Conservation (phyloP, 1,284 basidiomycete species). For the Cerrena zonata region DNA sequence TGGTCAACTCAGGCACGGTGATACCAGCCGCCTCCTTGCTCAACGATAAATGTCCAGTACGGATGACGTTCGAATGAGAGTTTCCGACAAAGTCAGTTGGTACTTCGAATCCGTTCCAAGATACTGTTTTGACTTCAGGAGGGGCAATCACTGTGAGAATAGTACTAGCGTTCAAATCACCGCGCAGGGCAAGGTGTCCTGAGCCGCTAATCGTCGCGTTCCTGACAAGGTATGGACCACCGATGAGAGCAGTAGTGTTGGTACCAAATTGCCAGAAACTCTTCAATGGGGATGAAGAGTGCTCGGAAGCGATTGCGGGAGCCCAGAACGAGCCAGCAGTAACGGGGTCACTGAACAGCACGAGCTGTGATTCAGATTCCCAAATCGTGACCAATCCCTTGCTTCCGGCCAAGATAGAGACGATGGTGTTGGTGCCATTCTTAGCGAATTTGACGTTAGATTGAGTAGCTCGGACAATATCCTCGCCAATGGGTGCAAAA, state of each 20-base stretch:
- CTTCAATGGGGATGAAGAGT: conserved; percentile 26
- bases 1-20: conserved; percentile 35
- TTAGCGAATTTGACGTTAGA: conserved; percentile 29
- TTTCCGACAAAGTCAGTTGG: conserved; percentile 5
- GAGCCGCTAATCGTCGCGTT: conserved; percentile 37
- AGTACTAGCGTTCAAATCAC: conserved; percentile 42
- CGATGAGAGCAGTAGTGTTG: conserved; percentile 45
- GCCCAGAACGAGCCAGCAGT: conserved; percentile 58
- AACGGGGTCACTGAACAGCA: conserved; percentile 58
- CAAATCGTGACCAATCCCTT: conserved; percentile 55
- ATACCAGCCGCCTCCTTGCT: conserved; percentile 15
- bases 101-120: conserved; percentile 59
- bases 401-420: conserved; percentile 50
- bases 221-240: conserved; percentile 52
- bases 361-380: conserved; percentile 60
- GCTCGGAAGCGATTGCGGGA: conserved; percentile 35
- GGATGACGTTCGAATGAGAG: conserved; percentile 13
- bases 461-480: conserved; percentile 27
- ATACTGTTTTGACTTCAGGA: conserved; percentile 41
- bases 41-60: conserved; percentile 21
- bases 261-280: conserved; percentile 49
- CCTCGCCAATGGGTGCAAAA: conserved; percentile 39
- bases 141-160: conserved; percentile 49
- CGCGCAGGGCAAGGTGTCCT: conserved; percentile 38
- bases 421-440: conserved; percentile 24